phyloP scores from a whole-genome alignment of 768 basidiomycete species.

The Suillus decipiens region DNA sequence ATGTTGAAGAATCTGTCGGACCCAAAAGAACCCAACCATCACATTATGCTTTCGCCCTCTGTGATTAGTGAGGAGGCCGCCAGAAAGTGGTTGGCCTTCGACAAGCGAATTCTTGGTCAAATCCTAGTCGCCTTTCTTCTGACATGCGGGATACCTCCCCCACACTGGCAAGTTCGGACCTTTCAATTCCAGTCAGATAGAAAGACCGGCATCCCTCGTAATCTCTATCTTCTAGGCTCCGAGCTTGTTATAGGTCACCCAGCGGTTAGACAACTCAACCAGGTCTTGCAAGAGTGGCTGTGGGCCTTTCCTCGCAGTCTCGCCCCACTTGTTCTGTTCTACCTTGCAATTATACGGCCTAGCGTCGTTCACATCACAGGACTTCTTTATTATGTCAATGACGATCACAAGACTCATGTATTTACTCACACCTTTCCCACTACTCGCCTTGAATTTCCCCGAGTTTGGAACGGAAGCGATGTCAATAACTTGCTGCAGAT shows the following conservation, averaged over 20 bases:
- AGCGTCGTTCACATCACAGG: background rate
- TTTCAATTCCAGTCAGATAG: background rate
- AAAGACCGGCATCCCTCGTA: background rate
- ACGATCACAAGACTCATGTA: background rate
- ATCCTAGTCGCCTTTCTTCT: background rate
- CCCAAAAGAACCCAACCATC: background rate
- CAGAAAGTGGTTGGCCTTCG: background rate
- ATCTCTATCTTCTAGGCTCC: background rate
- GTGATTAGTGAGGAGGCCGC: background rate
- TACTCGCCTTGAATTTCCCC: background rate
- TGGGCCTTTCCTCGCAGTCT: background rate
- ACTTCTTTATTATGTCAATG: background rate
- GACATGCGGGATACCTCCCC: background rate
- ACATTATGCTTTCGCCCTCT: background rate
- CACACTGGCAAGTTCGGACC: background rate
- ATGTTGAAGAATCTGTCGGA: background rate
- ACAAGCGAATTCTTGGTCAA: background rate
- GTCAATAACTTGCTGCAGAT: background rate
- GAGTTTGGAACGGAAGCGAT: background rate
- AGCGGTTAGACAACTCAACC: background rate
- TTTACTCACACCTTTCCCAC: background rate
- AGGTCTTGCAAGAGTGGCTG: background rate
- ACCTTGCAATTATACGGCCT: background rate
- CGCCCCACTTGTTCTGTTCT: background rate
- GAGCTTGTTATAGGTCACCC: background rate